Conservation (phyloP, 1,284 basidiomycete species). For the Gomphus bonarii region DNA sequence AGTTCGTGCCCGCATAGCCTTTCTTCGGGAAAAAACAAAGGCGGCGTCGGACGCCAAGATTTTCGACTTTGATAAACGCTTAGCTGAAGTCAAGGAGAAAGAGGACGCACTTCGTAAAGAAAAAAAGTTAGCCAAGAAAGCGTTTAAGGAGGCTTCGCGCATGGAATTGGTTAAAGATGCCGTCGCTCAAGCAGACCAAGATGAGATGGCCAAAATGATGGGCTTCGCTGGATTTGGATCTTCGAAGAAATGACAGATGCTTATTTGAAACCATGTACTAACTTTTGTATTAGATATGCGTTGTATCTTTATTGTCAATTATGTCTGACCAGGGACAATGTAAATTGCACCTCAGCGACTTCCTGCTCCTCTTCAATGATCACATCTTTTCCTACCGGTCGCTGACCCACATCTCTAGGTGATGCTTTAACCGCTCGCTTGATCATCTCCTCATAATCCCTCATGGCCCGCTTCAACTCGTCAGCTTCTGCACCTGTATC, state of each 20-base stretch:
- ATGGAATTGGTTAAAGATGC: slow-evolving; percentile 50
- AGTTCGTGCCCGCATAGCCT: slow-evolving; percentile 82
- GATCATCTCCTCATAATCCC: slow-evolving; percentile 64
- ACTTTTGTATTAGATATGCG: neutral
- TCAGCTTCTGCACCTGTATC: slow-evolving; percentile 59
- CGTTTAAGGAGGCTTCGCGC: slow-evolving; percentile 59
- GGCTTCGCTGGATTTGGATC: slow-evolving; percentile 88
- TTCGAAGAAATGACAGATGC: slow-evolving; percentile 51
- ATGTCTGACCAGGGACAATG: slow-evolving; percentile 49
- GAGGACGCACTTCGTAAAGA: slow-evolving; percentile 53
- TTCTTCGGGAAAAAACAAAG: slow-evolving; percentile 78
- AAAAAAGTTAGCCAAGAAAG: slow-evolving; percentile 65
- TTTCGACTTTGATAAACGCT: slow-evolving; percentile 87
- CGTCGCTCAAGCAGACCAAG: slow-evolving; percentile 34
- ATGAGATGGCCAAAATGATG: slow-evolving; percentile 79
- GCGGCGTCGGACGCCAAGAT: slow-evolving; percentile 72
- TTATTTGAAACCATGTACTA: neutral
- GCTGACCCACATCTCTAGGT: slow-evolving; percentile 50
- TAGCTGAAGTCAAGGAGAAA: slow-evolving; percentile 73
- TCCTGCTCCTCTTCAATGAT: slow-evolving; percentile 84
- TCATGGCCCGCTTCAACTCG: slow-evolving; percentile 58
- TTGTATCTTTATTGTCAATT: neutral
- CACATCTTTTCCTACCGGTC: slow-evolving; percentile 36
- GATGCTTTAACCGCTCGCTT: slow-evolving; percentile 67
- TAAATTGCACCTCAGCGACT: slow-evolving; percentile 74